Evolutionary conservation across 2,329 filamentous ascomycete genomes (phyloP), one percentile per base, ranked within the genome.

Genomic region (Fusarium ramigenum): DNA sequence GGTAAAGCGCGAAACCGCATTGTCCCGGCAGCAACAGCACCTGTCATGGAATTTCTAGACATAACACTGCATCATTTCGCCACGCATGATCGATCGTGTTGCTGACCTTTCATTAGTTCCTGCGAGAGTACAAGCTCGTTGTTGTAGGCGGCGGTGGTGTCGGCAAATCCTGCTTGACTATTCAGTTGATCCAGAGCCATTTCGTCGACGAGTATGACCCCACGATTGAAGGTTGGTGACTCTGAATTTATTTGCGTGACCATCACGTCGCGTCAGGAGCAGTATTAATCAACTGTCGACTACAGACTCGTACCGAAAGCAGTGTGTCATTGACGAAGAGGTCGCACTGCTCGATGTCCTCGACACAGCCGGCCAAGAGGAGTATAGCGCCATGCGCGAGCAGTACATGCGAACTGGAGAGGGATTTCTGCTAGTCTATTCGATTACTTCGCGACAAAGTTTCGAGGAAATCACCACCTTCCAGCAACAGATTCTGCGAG

Each of bases 161-260:
- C 76, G 96, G 96, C 87, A 99, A 99, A 89, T 98, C 96, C 72
- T 98, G 96, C 86, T 90, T 99, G 88, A 98, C 96, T 67, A 98
- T 99, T 81, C 96, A 98, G 87, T 91, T 96, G 84, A 94, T 94
- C 80, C 92, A 95, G 86, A 96, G 93, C 84, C 96, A 99, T 84
- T 99, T 99, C 87, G 96, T 98, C 82, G 96, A 98, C 84, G 96
- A 98, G 85, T 99, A 99, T 85, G 96, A 99, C 85, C 96, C 96
- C 65, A 99, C 96, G 80, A 98, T 99, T 81, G 96, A 99, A 93
- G 96, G 96, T 95, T 84, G 78, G 88, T 83, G 18, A 67, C 19
- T 39, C 23, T 37, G 15, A 44, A 56, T 30, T 28, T 44, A 25
- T 23, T 34, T 36, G 23, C 47, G 53, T 47, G 36, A 46, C 46